Evolutionary conservation across 73 alveolate genomes (phyloP).

Genomic region (Uronychia setigera): DNA sequence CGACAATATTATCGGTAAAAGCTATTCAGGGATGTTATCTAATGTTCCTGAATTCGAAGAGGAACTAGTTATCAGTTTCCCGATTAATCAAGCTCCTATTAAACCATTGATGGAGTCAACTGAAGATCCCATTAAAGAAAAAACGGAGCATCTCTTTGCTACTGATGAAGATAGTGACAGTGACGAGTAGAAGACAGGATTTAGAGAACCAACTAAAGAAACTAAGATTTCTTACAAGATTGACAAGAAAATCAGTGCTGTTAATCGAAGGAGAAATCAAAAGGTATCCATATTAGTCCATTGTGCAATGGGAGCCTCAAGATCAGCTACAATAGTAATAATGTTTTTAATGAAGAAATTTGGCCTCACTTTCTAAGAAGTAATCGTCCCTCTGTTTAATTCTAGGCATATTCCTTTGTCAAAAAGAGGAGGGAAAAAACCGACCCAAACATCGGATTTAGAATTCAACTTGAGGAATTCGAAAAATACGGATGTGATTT

Average conservation of each 20-base stretch:
- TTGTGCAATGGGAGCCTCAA: too few species aligned
- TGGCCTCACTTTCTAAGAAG: conserved; percentile 27
- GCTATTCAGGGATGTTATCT: conserved; percentile 25
- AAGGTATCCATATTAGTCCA: conserved; percentile 20
- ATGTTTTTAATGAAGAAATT: conserved; percentile 45
- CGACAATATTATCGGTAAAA: conserved; percentile 13
- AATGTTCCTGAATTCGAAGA: conserved; percentile 13
- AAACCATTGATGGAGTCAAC: too few species aligned
- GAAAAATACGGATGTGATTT: conserved; percentile 21
- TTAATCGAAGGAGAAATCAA: conserved; percentile 15
- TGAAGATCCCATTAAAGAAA: too few species aligned
- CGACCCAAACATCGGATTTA: conserved; percentile 36
- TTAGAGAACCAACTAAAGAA: too few species aligned
- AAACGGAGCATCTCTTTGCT: too few species aligned
- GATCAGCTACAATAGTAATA: too few species aligned
- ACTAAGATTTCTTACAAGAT: too few species aligned
- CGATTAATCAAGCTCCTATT: too few species aligned
- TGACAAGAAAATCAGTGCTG: conserved; percentile 4
- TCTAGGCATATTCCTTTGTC: conserved; percentile 22
- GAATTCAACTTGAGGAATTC: conserved; percentile 11
- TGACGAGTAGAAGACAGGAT: too few species aligned
- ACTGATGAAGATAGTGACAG: too few species aligned
- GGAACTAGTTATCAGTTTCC: too few species aligned
- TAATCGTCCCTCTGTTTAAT: background rate
- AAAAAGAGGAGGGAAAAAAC: conserved; percentile 7